Percentiles rank a stretch among this genome's conserved stretches.
Conservation (phyloP, 768 basidiomycete species). For the Rhizopogon roseolus region DNA sequence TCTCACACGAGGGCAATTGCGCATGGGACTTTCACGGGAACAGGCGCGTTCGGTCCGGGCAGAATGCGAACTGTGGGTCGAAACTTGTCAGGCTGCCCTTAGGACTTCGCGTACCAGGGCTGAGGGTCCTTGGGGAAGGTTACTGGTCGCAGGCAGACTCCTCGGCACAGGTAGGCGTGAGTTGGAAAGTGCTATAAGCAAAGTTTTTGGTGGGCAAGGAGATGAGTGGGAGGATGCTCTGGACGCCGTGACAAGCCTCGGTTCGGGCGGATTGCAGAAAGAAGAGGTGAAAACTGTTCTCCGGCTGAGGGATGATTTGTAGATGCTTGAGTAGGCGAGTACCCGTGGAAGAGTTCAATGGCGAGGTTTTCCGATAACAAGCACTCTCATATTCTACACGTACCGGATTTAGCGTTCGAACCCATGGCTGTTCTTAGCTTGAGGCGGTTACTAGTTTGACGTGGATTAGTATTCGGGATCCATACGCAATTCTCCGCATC, state of each 20-base stretch:
- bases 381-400: neutral
- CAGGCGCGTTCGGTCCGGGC: conserved; percentile 61
- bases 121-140: conserved; percentile 71
- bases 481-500: too few species aligned
- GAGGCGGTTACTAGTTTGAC: too few species aligned
- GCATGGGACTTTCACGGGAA: conserved; percentile 14
- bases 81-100: conserved; percentile 65
- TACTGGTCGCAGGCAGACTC: conserved; percentile 67
- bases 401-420: neutral
- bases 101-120: conserved; percentile 42
- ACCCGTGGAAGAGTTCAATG: neutral
- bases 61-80: conserved; percentile 82
- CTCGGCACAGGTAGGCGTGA: conserved; percentile 47
- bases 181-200: conserved; percentile 25
- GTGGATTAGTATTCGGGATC: too few species aligned
- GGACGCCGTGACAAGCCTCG: conserved; percentile 45
- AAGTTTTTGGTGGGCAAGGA: conserved; percentile 11
- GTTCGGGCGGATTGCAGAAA: conserved; percentile 55
- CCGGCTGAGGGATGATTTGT: conserved; percentile 38
- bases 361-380: neutral
- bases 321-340: conserved; percentile 12
- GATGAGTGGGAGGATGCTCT: conserved; percentile 48
- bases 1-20: conserved; percentile 37
- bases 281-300: conserved; percentile 59
- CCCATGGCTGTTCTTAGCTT: neutral